Evolutionary conservation across 2,329 filamentous ascomycete genomes (phyloP), one percentile per base, ranked within the genome.

Genomic region (Blastomyces emzantsi): DNA sequence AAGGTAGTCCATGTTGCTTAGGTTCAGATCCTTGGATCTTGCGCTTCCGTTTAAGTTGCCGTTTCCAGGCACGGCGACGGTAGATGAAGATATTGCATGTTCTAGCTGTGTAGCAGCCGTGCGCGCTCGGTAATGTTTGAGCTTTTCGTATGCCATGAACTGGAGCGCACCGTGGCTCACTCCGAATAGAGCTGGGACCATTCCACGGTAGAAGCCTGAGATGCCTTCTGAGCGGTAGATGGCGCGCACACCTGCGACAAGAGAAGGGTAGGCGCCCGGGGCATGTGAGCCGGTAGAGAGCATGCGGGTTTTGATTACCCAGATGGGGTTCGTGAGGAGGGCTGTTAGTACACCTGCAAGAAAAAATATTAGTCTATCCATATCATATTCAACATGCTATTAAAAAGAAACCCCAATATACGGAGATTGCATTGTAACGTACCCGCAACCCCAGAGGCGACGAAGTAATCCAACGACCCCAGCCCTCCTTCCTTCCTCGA

Each of bases 241-340:
- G 55, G 85, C 82, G 47, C 75, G 75, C 1, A 87, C 83, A 36
- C 94, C 94, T 59, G 87, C 82, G 67, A 82, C 78, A 80, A 97
- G 90, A 67, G 85, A 88, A 19, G 85, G 82, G 76, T 99, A 99
- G 1, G 93, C 94, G 17, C 91, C 91, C 1, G 82, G 84, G 6
- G 86, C 82, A 62, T 84, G 81, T 60, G 85, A 84, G 68, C 94
- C 90, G 3, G 90, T 92, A 39, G 92, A 91, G 30, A 97, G 81
- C 92, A 99, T 97, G 67, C 94, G 89, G 9, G 93, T 97, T 80
- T 97, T 97, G 74, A 99, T 86, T 2, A 99, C 94, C 94, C 94
- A 99, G 70, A 99, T 87, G 2, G 94, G 94, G 74, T 97, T 97
- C 39, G 94, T 97, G 68, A 93, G 82, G 39, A 90, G 78, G 54